Conservation (phyloP, 371 early-diverging fungal species). For the Mortierella sp. region DNA sequence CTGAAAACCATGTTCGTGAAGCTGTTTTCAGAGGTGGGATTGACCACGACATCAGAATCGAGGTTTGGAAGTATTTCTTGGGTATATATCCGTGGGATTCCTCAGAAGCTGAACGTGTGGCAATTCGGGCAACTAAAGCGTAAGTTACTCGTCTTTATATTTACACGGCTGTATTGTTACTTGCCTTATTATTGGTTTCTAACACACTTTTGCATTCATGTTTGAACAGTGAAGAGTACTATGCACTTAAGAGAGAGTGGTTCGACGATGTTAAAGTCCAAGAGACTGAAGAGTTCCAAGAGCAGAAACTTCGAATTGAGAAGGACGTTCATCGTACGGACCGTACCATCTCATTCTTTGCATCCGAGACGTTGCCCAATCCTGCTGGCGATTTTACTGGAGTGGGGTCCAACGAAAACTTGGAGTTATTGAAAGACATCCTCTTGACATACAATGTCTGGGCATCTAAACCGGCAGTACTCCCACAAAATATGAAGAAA, state of each 20-base stretch:
- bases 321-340: slow-evolving; percentile 97
- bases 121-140: slow-evolving; percentile 69
- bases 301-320: slow-evolving; percentile 90
- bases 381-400: slow-evolving; percentile 67
- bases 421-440: slow-evolving; percentile 90
- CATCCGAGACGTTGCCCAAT: slow-evolving; percentile 73
- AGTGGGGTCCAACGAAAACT: slow-evolving; percentile 73
- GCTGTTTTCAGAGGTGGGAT: slow-evolving; percentile 85
- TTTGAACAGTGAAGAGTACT: slow-evolving; percentile 76
- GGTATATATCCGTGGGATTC: slow-evolving; percentile 90
- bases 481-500: slow-evolving; percentile 16
- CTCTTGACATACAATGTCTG: slow-evolving; percentile 89
- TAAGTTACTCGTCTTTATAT: slow-evolving; percentile 52
- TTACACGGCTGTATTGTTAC: neutral
- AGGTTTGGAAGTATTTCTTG: slow-evolving; percentile 92
- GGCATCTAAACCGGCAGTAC: slow-evolving; percentile 34
- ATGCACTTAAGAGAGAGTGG: slow-evolving; percentile 84
- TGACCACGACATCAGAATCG: slow-evolving; percentile 84
- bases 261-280: slow-evolving; percentile 71
- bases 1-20: slow-evolving; percentile 66
- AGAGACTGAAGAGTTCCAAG: slow-evolving; percentile 72
- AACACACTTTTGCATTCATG: neutral
- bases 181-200: neutral
- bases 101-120: slow-evolving; percentile 79
- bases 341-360: slow-evolving; percentile 83